Evolutionary conservation across 179 eudicot species (phyloP).

Genomic region (Gypsophila paniculata): DNA sequence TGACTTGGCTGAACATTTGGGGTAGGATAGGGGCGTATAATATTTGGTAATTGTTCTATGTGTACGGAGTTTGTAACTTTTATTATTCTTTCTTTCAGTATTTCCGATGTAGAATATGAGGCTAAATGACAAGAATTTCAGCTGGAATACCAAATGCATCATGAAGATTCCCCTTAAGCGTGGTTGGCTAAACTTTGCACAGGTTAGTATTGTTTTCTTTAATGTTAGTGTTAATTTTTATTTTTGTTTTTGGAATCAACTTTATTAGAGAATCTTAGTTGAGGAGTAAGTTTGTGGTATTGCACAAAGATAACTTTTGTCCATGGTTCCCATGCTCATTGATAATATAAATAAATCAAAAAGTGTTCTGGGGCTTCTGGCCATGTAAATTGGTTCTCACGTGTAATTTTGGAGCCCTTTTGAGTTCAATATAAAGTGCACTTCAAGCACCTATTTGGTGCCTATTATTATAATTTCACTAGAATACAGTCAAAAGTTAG

Average conservation of each 20-base stretch:
- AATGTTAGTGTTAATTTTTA: not conserved
- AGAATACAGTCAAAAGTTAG: constrained; percentile 12
- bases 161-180: constrained; percentile 25
- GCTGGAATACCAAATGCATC: constrained; percentile 31
- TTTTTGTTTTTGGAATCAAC: constrained; percentile 11
- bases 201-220: constrained; percentile 10
- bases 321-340: constrained; percentile 26
- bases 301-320: constrained; percentile 28
- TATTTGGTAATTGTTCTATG: constrained; percentile 15
- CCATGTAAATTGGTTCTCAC: constrained; percentile 33
- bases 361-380: constrained; percentile 17
- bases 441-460: constrained; percentile 27
- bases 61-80: constrained; percentile 5
- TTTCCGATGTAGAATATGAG: constrained; percentile 28
- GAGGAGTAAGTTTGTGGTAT: constrained; percentile 25
- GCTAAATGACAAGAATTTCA: constrained; percentile 31
- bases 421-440: constrained; percentile 20
- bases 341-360: constrained; percentile 30
- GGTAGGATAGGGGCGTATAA: constrained; percentile 30
- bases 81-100: constrained; percentile 5
- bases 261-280: constrained; percentile 25
- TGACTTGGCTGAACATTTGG: constrained; percentile 35
- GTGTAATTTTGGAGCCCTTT: constrained; percentile 28
- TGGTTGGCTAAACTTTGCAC: constrained; percentile 25
- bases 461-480: constrained; percentile 5